Percentiles rank a stretch among this genome's conserved stretches.
These are phyloP conservation scores for Pleoardoris graminearum DNA, from an alignment of 2,329 filamentous ascomycete species.

Conservation along the genomic window DNA sequence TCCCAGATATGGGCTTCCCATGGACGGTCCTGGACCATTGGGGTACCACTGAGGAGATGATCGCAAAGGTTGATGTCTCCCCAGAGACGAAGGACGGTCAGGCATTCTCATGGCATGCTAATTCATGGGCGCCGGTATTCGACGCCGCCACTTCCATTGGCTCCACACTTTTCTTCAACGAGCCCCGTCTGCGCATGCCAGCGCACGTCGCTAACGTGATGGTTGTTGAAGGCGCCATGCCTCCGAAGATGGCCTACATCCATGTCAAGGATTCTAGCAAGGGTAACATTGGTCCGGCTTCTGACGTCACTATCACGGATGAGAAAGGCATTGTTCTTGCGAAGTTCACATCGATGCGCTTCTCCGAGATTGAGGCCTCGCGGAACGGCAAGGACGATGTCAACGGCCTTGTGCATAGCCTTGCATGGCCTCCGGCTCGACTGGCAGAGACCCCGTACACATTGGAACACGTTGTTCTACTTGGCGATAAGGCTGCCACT, in stretches of 20 bases:
- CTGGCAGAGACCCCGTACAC: slow-evolving; percentile 30
- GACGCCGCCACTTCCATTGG: slow-evolving; percentile 48
- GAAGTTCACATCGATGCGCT: slow-evolving; percentile 19
- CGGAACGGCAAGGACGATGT: slow-evolving; percentile 2
- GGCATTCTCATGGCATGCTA: slow-evolving; percentile 25
- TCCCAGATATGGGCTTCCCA: slow-evolving; percentile 48
- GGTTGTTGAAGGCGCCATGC: slow-evolving; percentile 11
- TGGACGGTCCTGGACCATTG: slow-evolving; percentile 48
- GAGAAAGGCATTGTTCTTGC: slow-evolving; percentile 14
- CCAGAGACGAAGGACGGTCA: slow-evolving; percentile 22
- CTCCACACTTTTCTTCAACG: slow-evolving; percentile 43
- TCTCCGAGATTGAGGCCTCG: slow-evolving; percentile 27
- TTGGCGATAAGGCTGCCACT: neutral
- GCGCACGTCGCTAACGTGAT: slow-evolving; percentile 28
- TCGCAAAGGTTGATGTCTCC: slow-evolving; percentile 44
- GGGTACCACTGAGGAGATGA: slow-evolving; percentile 45
- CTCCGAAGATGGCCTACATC: slow-evolving; percentile 40
- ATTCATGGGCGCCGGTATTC: slow-evolving; percentile 44
- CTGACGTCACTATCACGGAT: slow-evolving; percentile 7
- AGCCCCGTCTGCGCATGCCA: slow-evolving; percentile 43
- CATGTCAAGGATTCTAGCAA: slow-evolving; percentile 12
- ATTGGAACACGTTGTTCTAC: slow-evolving; percentile 26
- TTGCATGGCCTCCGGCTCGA: slow-evolving; percentile 44
- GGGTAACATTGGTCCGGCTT: neutral
- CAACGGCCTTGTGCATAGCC: slow-evolving; percentile 39